Base-by-base conservation (phyloP, 345 rosid genomes). In the Passiflora organensis region DNA sequence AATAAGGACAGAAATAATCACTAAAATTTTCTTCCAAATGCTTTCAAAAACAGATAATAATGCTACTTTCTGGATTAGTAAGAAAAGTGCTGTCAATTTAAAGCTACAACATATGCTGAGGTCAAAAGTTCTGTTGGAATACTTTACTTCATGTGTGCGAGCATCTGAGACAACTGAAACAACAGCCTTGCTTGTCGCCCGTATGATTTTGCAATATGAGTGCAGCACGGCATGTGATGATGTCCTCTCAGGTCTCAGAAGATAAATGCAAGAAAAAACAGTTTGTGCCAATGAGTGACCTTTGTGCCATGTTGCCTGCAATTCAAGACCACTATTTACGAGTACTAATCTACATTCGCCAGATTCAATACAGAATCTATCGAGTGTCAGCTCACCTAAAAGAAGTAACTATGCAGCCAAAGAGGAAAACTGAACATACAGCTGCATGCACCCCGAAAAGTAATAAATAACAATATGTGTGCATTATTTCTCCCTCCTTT, bases 111-210 rank as follows among this genome's bases (percentile, higher is more conserved):
- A 65, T 23, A 36, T 67, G 68, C 51, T 55, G 49, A 75, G 61
- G 57, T 19, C 53, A 60, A 73, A 66, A 71, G 73, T 66, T 58
- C 59, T 51, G 79, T 55, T 66, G 66, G 76, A 83, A 74, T 83
- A 79, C 80, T 72, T 89, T 93, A 93, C 99, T 89, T 93, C 99
- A 85, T 93, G 94, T 72, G 99, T 93, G 36, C 97, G 96, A 38
- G 99, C 86, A 67, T 93, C 91, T 55, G 97, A 86, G 68, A 89
- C 97, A 70, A 83, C 94, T 1, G 95, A 83, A 74, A 87, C 78
- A 67, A 89, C 84, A 45, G 94, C 88, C 76, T 85, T 89, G 84
- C 99, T 89, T 48, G 97, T 89, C 59, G 95, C 89, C 45, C 91
- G 91, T 51, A 80, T 66, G 58, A 89, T 72, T 77, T 86, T 83